Conservation (phyloP, 139 green algal genomes). For the Ettlia oleoabundans region DNA sequence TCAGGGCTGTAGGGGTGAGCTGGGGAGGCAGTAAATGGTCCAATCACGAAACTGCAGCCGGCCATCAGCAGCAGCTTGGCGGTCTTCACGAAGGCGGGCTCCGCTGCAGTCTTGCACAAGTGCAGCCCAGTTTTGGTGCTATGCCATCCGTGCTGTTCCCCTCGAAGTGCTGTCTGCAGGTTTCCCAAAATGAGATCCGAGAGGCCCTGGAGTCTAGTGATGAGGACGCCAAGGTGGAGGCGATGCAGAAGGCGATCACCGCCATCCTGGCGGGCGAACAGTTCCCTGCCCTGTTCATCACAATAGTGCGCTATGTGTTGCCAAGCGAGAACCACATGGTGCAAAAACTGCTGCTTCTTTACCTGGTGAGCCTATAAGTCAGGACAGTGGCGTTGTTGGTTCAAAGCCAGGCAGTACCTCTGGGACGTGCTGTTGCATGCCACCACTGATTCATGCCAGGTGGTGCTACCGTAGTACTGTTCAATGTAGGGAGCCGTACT, state of each 20-base stretch:
- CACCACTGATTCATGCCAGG: too few species aligned
- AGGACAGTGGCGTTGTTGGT: too few species aligned
- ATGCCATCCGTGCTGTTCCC: too few species aligned
- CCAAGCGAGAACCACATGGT: conserved; percentile 97
- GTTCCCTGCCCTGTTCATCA: conserved; percentile 98
- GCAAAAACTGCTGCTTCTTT: conserved; percentile 98
- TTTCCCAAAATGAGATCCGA: conserved; percentile 88
- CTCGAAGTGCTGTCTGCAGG: conserved; percentile 1
- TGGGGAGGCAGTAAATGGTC: too few species aligned
- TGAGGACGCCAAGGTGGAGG: conserved; percentile 79
- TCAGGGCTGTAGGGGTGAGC: too few species aligned
- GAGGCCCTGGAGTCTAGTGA: conserved; percentile 92
- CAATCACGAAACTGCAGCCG: neutral
- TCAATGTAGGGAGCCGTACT: too few species aligned
- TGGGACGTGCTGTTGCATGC: too few species aligned
- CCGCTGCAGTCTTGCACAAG: too few species aligned
- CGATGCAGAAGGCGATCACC: conserved; percentile 96
- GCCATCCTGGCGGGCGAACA: conserved; percentile 95
- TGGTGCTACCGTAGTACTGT: too few species aligned
- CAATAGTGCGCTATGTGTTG: conserved; percentile 98
- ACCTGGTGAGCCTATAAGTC: conserved; percentile 75
- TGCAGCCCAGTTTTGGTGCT: too few species aligned
- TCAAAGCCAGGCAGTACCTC: neutral
- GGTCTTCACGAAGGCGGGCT: too few species aligned
- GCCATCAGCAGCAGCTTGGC: too few species aligned